These are phyloP conservation scores for Aspergillus fischeri DNA, from an alignment of 2,329 filamentous ascomycete species.

Conservation along the genomic window DNA sequence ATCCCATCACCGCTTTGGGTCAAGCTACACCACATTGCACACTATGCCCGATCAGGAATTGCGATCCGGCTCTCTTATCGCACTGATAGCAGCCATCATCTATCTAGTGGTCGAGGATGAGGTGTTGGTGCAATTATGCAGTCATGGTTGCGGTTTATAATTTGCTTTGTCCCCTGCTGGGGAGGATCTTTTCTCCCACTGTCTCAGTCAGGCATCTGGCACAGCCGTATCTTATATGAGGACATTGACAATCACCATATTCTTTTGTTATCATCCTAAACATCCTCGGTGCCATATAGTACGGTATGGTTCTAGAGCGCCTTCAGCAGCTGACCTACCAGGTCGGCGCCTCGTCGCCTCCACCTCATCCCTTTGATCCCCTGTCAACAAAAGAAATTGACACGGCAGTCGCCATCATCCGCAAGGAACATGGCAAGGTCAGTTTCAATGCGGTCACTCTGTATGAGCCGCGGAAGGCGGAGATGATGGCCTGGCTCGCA, in stretches of 20 bases:
- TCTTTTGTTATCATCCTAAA: background rate
- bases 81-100: background rate
- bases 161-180: background rate
- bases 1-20: constrained; percentile 18
- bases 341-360: constrained; percentile 51
- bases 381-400: constrained; percentile 70
- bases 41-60: constrained; percentile 51
- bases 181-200: background rate
- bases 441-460: constrained; percentile 85
- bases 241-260: background rate
- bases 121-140: background rate
- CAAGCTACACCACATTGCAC: background rate
- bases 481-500: constrained; percentile 76
- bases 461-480: constrained; percentile 77
- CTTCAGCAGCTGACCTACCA: constrained; percentile 62
- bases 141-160: background rate
- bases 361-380: constrained; percentile 73
- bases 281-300: background rate
- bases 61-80: constrained; percentile 50
- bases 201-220: background rate
- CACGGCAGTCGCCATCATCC: constrained; percentile 63
- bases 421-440: constrained; percentile 64
- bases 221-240: background rate
- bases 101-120: background rate
- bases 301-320: constrained; percentile 65